Evolutionary conservation across 75 land plant species (phyloP).

Genomic region (Larix kaempferi): DNA sequence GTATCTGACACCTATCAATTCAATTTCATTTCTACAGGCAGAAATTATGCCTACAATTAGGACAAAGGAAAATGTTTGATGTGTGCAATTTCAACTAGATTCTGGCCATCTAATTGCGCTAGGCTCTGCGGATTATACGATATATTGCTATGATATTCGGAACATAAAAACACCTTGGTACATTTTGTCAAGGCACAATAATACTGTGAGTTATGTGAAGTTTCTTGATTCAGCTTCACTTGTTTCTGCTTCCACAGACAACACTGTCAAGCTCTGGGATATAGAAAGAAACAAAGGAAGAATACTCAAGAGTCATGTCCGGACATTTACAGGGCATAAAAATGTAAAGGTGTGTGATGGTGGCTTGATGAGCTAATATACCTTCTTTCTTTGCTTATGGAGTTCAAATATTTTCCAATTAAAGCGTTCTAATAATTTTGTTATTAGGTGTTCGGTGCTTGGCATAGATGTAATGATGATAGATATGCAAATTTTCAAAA

Average conservation of each 20-base stretch:
- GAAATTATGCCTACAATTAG: constrained; percentile 66
- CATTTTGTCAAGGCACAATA: constrained; percentile 59
- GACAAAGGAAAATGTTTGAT: constrained; percentile 80
- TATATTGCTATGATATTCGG: constrained; percentile 78
- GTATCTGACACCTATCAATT: background rate
- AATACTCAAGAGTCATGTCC: constrained; percentile 46
- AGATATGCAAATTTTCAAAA: background rate
- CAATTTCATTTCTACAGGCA: constrained; percentile 45
- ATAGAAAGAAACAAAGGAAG: constrained; percentile 41
- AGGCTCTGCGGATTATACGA: constrained; percentile 82
- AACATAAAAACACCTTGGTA: constrained; percentile 47
- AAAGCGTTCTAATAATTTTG: background rate
- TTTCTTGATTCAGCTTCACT: constrained; percentile 63
- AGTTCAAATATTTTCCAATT: background rate
- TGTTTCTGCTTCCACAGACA: constrained; percentile 81
- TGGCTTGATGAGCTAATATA: background rate
- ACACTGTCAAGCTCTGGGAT: constrained; percentile 84
- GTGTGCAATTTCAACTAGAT: constrained; percentile 71
- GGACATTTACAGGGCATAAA: constrained; percentile 70
- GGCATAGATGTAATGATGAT: background rate
- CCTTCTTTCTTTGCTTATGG: background rate
- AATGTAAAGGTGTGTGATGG: constrained; percentile 57
- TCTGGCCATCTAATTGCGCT: constrained; percentile 57
- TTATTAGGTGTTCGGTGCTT: background rate
- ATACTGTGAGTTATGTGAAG: constrained; percentile 80